These are phyloP conservation scores for Monosporozyma solicola DNA, from an alignment of 805 yeast species.

Conservation along the genomic window DNA sequence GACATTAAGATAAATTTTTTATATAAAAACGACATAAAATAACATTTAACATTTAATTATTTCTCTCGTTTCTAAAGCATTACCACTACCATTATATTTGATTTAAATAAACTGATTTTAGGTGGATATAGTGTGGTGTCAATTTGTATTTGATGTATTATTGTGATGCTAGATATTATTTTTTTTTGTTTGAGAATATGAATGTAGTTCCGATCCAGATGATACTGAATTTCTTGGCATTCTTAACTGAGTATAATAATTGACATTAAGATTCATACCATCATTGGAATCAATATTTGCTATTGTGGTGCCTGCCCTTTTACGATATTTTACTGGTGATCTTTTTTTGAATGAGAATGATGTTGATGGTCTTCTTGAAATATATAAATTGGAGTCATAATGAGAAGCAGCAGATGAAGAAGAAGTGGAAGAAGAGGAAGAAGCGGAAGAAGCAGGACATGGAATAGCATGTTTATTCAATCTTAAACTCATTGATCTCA, in stretches of 20 bases:
- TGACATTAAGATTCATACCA: neutral
- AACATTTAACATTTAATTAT: neutral
- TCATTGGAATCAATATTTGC: neutral
- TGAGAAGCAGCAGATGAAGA: neutral
- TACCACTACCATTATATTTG: neutral
- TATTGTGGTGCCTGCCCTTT: neutral
- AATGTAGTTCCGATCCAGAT: neutral
- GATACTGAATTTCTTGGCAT: neutral
- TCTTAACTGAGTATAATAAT: neutral
- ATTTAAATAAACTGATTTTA: neutral
- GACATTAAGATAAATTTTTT: neutral
- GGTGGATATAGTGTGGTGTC: neutral
- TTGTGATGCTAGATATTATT: neutral
- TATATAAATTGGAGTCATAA: too few relatives aligned
- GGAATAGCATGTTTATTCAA: conserved; percentile 11
- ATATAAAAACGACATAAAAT: neutral
- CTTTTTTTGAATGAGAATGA: neutral
- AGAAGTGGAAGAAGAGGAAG: too few relatives aligned
- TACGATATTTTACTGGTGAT: neutral
- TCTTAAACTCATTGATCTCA: conserved; percentile 7
- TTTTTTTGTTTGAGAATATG: neutral
- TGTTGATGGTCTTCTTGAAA: conserved; percentile 1
- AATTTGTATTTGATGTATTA: too few relatives aligned
- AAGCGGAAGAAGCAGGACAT: neutral
- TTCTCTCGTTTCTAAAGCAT: neutral